Evolutionary conservation across 2,329 filamentous ascomycete genomes (phyloP).

Genomic region (Emergomyces orientalis): DNA sequence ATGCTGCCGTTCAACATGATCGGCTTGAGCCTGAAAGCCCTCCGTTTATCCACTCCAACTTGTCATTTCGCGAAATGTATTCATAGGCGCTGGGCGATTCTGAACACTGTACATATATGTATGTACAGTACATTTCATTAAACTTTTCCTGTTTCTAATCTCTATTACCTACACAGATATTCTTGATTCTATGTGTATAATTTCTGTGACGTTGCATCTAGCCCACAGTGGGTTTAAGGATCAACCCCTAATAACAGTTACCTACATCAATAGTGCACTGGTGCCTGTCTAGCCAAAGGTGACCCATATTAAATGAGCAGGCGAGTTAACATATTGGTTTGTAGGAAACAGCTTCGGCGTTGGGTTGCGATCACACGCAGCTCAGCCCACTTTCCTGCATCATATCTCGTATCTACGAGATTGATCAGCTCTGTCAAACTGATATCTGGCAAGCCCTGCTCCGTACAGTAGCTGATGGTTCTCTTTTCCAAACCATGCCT

Average conservation of each 20-base stretch:
- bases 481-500: not conserved
- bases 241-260: not conserved
- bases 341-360: not conserved
- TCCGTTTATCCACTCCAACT: no score
- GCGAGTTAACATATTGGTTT: not conserved
- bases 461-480: not conserved
- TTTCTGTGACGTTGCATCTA: not conserved
- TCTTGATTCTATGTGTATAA: not conserved
- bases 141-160: not conserved
- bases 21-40: no score
- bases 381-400: not conserved
- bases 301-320: not conserved
- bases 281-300: not conserved
- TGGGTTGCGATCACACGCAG: not conserved
- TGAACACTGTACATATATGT: no score
- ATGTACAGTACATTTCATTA: not conserved
- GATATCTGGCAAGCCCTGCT: not conserved
- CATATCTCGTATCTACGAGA: not conserved
- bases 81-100: no score
- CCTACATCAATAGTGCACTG: not conserved
- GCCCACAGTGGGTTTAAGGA: not conserved
- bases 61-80: no score
- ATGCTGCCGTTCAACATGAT: not conserved
- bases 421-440: not conserved
- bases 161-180: not conserved